Conservation (phyloP, 441 rosid species). For the Raphanus hybrid region DNA sequence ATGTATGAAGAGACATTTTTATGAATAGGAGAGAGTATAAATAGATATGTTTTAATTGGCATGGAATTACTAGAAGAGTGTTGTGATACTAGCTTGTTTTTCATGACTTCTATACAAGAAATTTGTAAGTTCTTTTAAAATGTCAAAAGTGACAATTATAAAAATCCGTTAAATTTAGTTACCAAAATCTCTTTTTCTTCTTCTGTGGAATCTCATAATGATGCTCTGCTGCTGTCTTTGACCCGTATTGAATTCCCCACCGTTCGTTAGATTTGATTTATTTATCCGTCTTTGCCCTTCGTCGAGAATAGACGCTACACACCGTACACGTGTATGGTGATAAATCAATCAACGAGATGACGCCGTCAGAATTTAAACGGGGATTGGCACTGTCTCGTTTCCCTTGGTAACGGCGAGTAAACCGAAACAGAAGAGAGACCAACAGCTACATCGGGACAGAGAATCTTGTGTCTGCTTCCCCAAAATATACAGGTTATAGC, state of each 20-base stretch:
- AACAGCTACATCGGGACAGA: slow-evolving; percentile 40
- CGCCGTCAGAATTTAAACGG: slow-evolving; percentile 36
- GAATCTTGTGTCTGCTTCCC: slow-evolving; percentile 45
- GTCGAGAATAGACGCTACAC: neutral
- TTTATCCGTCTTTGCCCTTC: slow-evolving; percentile 11
- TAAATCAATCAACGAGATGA: neutral
- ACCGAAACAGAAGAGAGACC: slow-evolving; percentile 21
- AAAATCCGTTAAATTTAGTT: too few relatives aligned
- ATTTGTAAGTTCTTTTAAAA: too few relatives aligned
- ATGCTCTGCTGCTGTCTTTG: slow-evolving; percentile 32
- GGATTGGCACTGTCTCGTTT: neutral
- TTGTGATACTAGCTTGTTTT: too few relatives aligned
- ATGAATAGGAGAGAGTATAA: too few relatives aligned
- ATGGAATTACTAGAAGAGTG: too few relatives aligned
- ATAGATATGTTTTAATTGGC: too few relatives aligned
- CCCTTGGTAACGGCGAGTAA: slow-evolving; percentile 33
- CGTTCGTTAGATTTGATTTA: slow-evolving; percentile 21
- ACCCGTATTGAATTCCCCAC: slow-evolving; percentile 37
- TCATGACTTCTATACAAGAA: too few relatives aligned
- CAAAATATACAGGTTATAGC: slow-evolving; percentile 9
- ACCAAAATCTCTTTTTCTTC: too few relatives aligned
- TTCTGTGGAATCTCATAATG: too few relatives aligned
- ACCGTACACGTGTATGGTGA: slow-evolving; percentile 28
- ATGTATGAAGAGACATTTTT: too few relatives aligned
- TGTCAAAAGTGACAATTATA: too few relatives aligned